Conservation (phyloP, 306 rosid genomes). For the Castanea crenata region DNA sequence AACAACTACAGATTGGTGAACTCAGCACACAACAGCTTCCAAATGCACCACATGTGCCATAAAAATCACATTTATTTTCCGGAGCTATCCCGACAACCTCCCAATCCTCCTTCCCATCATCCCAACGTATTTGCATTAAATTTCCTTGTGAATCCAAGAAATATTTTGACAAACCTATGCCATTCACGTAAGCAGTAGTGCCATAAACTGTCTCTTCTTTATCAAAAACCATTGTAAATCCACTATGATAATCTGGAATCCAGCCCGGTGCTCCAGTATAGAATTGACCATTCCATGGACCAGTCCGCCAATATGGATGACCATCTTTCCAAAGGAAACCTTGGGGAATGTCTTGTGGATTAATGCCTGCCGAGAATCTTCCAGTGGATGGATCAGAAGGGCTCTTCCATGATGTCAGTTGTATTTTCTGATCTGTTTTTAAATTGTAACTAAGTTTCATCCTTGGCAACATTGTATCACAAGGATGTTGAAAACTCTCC, state of each 20-base stretch:
- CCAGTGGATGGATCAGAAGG: conserved; percentile 7
- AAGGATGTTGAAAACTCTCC: conserved; percentile 30
- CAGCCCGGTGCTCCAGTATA: not conserved
- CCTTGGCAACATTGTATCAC: not conserved
- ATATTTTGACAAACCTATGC: no score
- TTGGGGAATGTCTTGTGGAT: not conserved
- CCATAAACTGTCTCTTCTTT: not conserved
- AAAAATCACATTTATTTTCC: not conserved
- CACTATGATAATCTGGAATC: not conserved
- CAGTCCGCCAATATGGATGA: conserved; percentile 11
- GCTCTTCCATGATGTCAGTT: not conserved
- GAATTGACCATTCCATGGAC: conserved; percentile 23
- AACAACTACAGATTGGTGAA: no score
- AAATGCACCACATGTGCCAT: conserved; percentile 22
- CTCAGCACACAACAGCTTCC: not conserved
- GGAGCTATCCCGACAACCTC: no score
- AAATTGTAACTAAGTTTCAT: not conserved
- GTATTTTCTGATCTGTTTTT: not conserved
- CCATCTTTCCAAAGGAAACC: not conserved
- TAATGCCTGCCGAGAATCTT: not conserved
- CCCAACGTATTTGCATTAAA: no score
- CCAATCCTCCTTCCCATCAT: no score
- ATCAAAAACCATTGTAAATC: not conserved
- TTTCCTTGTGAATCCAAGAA: no score
- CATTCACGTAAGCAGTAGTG: not conserved